A percentile compares a stretch with the other conserved stretches of the same genome.
phyloP scores from a whole-genome alignment of 805 yeast species.

The Saccharomycopsis fermentans region DNA sequence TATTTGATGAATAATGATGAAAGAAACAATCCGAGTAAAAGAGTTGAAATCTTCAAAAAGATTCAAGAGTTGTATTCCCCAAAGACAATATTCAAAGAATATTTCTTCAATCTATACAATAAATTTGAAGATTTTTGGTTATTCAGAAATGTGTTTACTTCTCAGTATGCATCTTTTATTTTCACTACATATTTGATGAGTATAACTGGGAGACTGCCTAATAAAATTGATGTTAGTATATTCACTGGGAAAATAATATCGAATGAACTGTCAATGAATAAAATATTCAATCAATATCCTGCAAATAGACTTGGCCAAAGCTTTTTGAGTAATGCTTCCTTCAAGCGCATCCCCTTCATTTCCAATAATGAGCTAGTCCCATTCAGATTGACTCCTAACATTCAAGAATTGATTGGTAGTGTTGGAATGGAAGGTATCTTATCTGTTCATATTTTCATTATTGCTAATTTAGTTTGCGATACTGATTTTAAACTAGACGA shows the following conservation, averaged over 20 bases:
- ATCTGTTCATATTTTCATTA: constrained; percentile 71
- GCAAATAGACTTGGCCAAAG: constrained; percentile 25
- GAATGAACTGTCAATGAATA: constrained; percentile 81
- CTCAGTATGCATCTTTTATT: constrained; percentile 87
- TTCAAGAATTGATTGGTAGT: constrained; percentile 88
- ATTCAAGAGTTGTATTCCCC: constrained; percentile 81
- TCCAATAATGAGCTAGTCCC: constrained; percentile 93
- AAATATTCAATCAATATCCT: constrained; percentile 28
- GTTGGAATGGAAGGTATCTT: constrained; percentile 85
- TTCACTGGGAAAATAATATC: constrained; percentile 86
- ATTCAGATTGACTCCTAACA: constrained; percentile 90
- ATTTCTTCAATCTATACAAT: constrained; percentile 58
- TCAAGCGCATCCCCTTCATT: constrained; percentile 53
- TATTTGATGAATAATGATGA: constrained; percentile 47
- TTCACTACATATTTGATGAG: constrained; percentile 93
- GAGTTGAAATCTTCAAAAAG: constrained; percentile 82
- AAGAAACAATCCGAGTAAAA: constrained; percentile 29
- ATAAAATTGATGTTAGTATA: constrained; percentile 74
- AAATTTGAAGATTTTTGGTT: constrained; percentile 94
- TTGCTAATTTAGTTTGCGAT: constrained; percentile 80
- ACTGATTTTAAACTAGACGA: constrained; percentile 89
- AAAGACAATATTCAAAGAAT: constrained; percentile 66
- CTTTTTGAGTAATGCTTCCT: constrained; percentile 26
- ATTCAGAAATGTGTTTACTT: constrained; percentile 88
- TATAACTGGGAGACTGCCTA: constrained; percentile 86